Base-by-base conservation (phyloP, 2,329 filamentous ascomycete genomes). In the Fusarium sp. region DNA sequence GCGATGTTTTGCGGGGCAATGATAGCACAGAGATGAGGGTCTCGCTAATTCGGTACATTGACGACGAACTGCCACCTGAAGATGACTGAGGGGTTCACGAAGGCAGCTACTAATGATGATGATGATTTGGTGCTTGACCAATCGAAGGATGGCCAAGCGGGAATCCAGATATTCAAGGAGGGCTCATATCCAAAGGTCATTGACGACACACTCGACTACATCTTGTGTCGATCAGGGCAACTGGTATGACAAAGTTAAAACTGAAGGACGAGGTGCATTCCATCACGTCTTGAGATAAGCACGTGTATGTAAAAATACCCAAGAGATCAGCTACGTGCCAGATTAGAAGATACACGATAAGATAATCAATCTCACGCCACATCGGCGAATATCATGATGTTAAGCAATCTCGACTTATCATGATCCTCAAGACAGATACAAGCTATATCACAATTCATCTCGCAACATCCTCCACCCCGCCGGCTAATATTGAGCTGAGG, bases 11-110 rank as follows among this genome's bases (percentile, higher is more conserved):
- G 58, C 88, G 93, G 53, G 95, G 95, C 4, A 94, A 97, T 72
- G 95, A 99, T 75, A 94, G 91, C 15, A 99, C 95, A 1, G 95
- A 99, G 81, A 97, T 99, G 91, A 86, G 94, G 72, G 90, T 99
- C 72, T 92, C 92, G 26, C 79, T 99, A 70, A 86, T 98, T 71
- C 86, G 94, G 70, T 97, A 96, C 75, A 96, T 99, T 69, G 95
- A 99, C 73, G 95, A 99, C 74, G 95, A 99, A 79, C 87, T 99
- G 80, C 95, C 95, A 22, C 93, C 92, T 8, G 95, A 98, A 75
- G 95, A 99, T 73, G 95, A 99, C 73, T 97, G 82, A 84, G 57
- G 26, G 5, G 25, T 13, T 3, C 8, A 19, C 10, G 13, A 40
- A n/a, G 38, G 31, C 13, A 32, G 25, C 29, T 36, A 50, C 35